Evolutionary conservation across 768 basidiomycete genomes (phyloP), one percentile per base, ranked within the genome.

Genomic region (Calvatia gigantea): DNA sequence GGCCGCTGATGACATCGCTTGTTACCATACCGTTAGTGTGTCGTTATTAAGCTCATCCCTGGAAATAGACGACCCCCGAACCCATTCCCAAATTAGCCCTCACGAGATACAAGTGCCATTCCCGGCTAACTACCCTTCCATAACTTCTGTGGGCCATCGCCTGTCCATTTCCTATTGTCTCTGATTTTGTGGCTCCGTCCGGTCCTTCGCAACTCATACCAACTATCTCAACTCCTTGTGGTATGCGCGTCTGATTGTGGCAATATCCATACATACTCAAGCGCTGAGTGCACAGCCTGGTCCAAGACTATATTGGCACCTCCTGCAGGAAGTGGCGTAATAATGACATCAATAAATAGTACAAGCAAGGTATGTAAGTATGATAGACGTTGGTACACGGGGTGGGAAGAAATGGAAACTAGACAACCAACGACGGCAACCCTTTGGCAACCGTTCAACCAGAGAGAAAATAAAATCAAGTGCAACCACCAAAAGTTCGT

Each of bases 381-480:
- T n/a, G n/a, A 53, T 33, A 54, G 49, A 51, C 35, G 5, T 23
- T 41, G 6, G 47, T 50, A 49, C 32, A 44, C n/a, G n/a, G n/a
- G n/a, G 29, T 33, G 19, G 15, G 25, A 14, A 5, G n/a, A 28
- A 27, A 27, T 11, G 49, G n/a, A 53, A 11, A 42, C 35, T 7
- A 52, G 31, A 53, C 51, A 51, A 51, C 50, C 50, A 28, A 15
- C 21, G 33, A 50, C 19, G 31, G 23, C 31, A 37, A 11, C 7
- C 14, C n/a, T n/a, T n/a, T n/a, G n/a, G n/a, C 35, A 46, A 21
- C 7, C 43, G 25, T 3, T 11, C 29, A n/a, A 35, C n/a, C 3
- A 33, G 23, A 59, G 52, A 43, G 56, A 62, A 59, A 51, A 49
- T 50, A 52, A 58, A 35, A 55, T 43, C 46, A 57, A 53, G 32